Evolutionary conservation across 148 eudicot genomes (phyloP), one percentile per base, ranked within the genome.

Genomic region (Bassia scoparia): DNA sequence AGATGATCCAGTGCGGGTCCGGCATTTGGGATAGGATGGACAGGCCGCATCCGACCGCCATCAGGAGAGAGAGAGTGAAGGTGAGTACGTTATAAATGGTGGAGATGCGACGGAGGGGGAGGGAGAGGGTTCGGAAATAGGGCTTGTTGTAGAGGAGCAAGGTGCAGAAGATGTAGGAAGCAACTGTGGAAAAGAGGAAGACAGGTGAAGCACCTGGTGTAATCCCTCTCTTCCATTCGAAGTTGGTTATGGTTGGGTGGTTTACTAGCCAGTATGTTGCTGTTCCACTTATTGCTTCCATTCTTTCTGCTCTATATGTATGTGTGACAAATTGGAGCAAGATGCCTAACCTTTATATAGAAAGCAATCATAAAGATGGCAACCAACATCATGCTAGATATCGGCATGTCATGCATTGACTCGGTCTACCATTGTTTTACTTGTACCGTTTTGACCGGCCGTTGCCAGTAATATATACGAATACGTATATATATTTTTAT

Each of bases 41-140:
- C 83, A 93, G 89, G 52, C 88, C 67, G 78, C 78, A 52, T 31
- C 83, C 95, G 67, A 80, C 21, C 77, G 89, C 84, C 95, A 90
- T 89, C 75, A 65, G 2, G 35, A 79, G 46, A 43, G 98, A 93
- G 77, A 93, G 86, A 82, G 88, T 81, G 83, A 93, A 87, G 78
- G 86, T 70, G 72, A 82, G 62, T 77, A 81, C 80, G 82, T 90
- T 90, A 76, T 68, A 59, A 77, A 85, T 71, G 80, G 86, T 48
- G 81, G 84, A 71, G 81, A 68, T 76, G 78, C 75, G 80, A 75
- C 86, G 91, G 81, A 75, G 54, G 77, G 88, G 3, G 6, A 79
- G 79, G 53, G 84, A 74, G 18, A 82, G 74, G 23, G 83, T 80
- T 29, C 77, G 78, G 63, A 69, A 73, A 60, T 60, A 72, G 72